Conservation (phyloP, 257 asterid species). For the Plantago major region DNA sequence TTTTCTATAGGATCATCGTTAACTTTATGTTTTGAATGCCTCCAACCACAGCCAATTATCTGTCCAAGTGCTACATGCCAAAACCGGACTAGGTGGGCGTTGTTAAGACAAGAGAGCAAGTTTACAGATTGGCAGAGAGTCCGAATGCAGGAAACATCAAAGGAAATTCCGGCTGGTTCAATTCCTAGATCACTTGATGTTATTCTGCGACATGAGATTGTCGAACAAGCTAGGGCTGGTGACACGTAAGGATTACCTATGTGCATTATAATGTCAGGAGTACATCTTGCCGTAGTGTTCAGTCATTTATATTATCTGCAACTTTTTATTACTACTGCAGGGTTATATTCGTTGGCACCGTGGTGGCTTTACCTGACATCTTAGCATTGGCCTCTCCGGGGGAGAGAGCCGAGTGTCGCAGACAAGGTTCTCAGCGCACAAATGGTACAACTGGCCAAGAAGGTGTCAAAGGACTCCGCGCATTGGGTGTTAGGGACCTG, state of each 20-base stretch:
- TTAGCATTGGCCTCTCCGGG: slow-evolving; percentile 91
- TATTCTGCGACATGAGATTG: slow-evolving; percentile 89
- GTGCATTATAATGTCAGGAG: not conserved
- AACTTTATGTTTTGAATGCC: not conserved
- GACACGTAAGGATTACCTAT: slow-evolving; percentile 58
- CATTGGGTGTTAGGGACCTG: slow-evolving; percentile 92
- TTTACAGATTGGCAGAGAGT: slow-evolving; percentile 99
- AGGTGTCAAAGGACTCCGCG: slow-evolving; percentile 91
- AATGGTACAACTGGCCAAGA: slow-evolving; percentile 64
- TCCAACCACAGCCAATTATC: slow-evolving; percentile 69
- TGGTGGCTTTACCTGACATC: slow-evolving; percentile 88
- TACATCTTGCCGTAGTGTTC: not conserved
- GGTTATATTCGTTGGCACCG: slow-evolving; percentile 91
- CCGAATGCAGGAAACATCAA: slow-evolving; percentile 91
- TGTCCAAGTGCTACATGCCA: slow-evolving; percentile 92
- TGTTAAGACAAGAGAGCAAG: slow-evolving; percentile 95
- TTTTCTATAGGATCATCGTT: not conserved
- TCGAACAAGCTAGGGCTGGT: slow-evolving; percentile 97
- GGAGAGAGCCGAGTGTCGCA: slow-evolving; percentile 81
- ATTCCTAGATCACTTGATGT: slow-evolving; percentile 97
- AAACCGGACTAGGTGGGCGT: slow-evolving; percentile 78
- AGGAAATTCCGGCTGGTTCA: slow-evolving; percentile 97
- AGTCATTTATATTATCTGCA: slow-evolving; percentile 6
- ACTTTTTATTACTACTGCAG: slow-evolving; percentile 34
- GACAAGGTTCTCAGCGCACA: slow-evolving; percentile 79